Evolutionary conservation across 257 asterid species (phyloP), one percentile per base, ranked within the genome.

Genomic region (Gentiana macrophylla): DNA sequence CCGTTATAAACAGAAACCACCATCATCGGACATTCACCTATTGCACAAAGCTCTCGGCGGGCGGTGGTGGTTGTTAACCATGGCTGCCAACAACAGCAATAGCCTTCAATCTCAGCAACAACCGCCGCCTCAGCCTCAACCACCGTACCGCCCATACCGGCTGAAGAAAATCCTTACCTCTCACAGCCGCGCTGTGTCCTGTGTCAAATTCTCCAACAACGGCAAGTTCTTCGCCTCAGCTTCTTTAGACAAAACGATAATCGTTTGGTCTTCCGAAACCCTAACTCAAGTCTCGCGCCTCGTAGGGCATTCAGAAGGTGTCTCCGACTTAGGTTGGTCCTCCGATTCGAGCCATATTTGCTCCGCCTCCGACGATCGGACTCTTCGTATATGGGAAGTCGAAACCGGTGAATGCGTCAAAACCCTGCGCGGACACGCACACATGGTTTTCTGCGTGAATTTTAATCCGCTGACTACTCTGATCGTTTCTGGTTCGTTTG

Each of bases 281-380:
- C 84, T 90, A 36, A 32, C 81, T 50, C 72, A 61, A 68, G 52
- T 84, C 57, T 76, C 84, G 47, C 91, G 66, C 54, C 57, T 91
- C 13, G 61, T 63, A 62, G 96, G 96, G 62, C 98, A 91, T 72
- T 71, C 92, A 37, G 92, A 79, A 9, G 98, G 98, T 54, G 63
- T 91, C 60, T 77, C 76, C 73, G 98, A 91, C 70, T 77, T 91
- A 3, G 75, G 95, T 52, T 91, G 96, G 95, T 87, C 96, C 53
- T 80, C 86, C 4, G 98, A 91, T 56, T 87, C 96, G 63, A 79
- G 79, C 13, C 87, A 86, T 84, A 63, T 91, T 47, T 86, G 96
- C 72, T 86, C 98, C 69, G 98, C 96, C 64, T 91, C 98, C 49
- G 98, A 91, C 67, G 98, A 91, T 57, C 80, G 89, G n/a, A 84